phyloP scores from a whole-genome alignment of 225 moss, liverwort and hornwort species.

The Marchantia polymorpha region DNA sequence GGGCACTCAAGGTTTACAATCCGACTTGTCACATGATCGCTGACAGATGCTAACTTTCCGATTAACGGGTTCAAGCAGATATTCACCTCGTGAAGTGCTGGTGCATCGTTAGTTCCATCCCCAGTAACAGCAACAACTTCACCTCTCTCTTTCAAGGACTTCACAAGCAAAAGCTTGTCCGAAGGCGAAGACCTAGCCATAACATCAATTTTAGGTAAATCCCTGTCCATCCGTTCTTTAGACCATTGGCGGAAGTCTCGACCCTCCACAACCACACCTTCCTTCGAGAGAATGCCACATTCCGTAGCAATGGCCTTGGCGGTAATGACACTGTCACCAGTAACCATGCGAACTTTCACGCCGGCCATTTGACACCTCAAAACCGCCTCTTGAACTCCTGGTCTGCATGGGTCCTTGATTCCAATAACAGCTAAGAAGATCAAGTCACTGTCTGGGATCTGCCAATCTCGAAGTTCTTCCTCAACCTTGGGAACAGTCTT shows the following conservation, averaged over 20 bases:
- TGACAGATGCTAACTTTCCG: no score
- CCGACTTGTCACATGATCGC: no score
- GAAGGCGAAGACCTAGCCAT: constrained; percentile 65
- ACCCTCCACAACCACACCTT: constrained; percentile 50
- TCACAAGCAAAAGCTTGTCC: constrained; percentile 57
- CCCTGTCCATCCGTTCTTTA: constrained; percentile 12
- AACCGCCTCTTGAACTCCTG: constrained; percentile 57
- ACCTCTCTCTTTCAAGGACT: constrained; percentile 40
- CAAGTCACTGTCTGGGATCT: constrained; percentile 53
- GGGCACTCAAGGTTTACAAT: no score
- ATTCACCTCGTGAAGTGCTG: constrained; percentile 62
- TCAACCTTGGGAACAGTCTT: constrained; percentile 39
- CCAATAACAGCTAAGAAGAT: constrained; percentile 48
- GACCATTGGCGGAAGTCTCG: constrained; percentile 29
- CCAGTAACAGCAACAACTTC: constrained; percentile 63
- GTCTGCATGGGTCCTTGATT: constrained; percentile 71
- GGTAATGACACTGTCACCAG: constrained; percentile 55
- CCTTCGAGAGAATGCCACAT: constrained; percentile 46
- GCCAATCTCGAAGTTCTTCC: constrained; percentile 62
- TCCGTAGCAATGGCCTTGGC: constrained; percentile 59
- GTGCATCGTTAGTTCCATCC: constrained; percentile 69
- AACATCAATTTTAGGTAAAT: constrained; percentile 45
- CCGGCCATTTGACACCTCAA: constrained; percentile 46
- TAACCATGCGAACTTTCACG: constrained; percentile 67
- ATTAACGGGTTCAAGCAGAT: neutral